These are phyloP conservation scores for Ophiostoma pallidulum DNA, from an alignment of 2,329 filamentous ascomycete species.

Conservation along the genomic window DNA sequence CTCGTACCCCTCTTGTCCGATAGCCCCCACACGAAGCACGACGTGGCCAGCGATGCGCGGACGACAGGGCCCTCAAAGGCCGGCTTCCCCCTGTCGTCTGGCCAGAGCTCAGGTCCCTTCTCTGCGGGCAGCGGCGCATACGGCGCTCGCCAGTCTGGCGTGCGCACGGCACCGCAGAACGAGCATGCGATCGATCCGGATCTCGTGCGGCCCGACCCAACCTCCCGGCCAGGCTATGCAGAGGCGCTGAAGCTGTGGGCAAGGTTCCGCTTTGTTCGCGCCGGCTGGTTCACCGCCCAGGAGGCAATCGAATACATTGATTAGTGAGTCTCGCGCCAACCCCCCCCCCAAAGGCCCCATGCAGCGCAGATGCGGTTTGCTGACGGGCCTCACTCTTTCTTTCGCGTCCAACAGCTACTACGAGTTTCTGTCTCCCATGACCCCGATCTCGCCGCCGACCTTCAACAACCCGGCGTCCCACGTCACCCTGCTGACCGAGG, in stretches of 20 bases:
- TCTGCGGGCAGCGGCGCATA: conserved; percentile 8
- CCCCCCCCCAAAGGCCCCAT: too few species aligned
- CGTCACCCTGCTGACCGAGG: conserved; percentile 70
- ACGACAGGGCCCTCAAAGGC: not conserved
- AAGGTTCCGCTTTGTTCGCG: conserved; percentile 86
- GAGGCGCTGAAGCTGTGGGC: conserved; percentile 82
- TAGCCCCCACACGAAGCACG: conserved; percentile 8
- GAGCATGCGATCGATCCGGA: conserved; percentile 38
- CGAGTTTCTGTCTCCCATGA: conserved; percentile 79
- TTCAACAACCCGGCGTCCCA: conserved; percentile 78
- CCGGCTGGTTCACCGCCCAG: conserved; percentile 89
- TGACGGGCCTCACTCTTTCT: not conserved
- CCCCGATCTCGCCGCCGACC: conserved; percentile 85
- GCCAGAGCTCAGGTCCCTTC: not conserved
- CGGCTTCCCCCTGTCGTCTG: not conserved
- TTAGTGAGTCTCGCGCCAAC: conserved; percentile 64
- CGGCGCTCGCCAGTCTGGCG: conserved; percentile 15
- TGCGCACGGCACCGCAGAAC: conserved; percentile 15
- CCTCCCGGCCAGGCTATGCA: conserved; percentile 46
- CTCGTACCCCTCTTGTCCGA: not conserved
- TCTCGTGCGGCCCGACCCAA: conserved; percentile 34
- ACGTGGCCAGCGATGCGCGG: not conserved
- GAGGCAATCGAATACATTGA: conserved; percentile 92
- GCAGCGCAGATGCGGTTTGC: not conserved
- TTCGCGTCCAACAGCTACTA: conserved; percentile 60